Conservation (phyloP, 495 filamentous ascomycete genomes). For the Bacidia rubella region DNA sequence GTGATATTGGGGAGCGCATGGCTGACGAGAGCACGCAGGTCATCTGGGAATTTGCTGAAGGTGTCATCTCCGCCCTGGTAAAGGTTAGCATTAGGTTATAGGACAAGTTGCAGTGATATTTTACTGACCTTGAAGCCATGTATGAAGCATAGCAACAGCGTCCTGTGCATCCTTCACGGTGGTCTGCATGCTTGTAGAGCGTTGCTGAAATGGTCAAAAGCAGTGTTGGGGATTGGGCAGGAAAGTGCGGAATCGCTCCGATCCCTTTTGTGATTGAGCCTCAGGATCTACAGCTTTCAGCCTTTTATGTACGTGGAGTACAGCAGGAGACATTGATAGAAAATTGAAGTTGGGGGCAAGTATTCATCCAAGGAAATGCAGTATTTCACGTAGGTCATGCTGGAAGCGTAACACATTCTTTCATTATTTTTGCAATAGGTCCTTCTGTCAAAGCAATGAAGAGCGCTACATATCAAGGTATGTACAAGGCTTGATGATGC, state of each 20-base stretch:
- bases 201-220: too few relatives aligned
- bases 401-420: background rate
- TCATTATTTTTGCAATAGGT: too few relatives aligned
- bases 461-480: background rate
- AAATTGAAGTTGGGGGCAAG: too few relatives aligned
- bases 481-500: background rate
- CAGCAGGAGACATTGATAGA: too few relatives aligned
- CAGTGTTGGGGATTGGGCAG: too few relatives aligned
- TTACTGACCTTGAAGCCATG: constrained; percentile 84
- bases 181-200: constrained; percentile 1
- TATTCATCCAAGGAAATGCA: too few relatives aligned
- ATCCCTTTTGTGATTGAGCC: too few relatives aligned
- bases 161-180: constrained; percentile 63
- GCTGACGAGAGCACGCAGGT: constrained; percentile 56
- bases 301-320: too few relatives aligned
- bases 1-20: constrained; percentile 60
- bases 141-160: constrained; percentile 80
- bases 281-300: too few relatives aligned
- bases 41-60: constrained; percentile 63
- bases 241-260: background rate
- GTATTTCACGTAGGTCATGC: too few relatives aligned
- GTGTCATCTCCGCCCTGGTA: constrained; percentile 75
- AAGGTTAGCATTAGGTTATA: background rate
- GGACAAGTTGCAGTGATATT: background rate
- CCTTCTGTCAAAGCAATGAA: background rate